phyloP scores from a whole-genome alignment of 768 basidiomycete species.

The Phylloporus rhodoxanthus region DNA sequence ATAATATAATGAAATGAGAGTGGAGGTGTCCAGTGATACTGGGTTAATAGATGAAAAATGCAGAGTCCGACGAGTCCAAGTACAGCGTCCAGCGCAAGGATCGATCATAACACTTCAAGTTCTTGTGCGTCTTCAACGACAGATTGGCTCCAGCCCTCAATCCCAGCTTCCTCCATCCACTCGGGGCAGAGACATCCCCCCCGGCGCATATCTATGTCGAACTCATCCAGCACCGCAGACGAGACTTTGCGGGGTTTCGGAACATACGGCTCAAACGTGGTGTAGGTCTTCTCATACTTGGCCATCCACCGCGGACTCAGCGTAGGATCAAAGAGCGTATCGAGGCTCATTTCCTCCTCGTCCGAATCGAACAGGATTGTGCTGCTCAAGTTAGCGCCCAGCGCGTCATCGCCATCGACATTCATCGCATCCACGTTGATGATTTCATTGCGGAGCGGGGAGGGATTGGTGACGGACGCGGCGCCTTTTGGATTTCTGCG shows the following conservation, averaged over 20 bases:
- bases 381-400: not conserved
- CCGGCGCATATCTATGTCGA: not conserved
- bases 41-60: not conserved
- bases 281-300: slow-evolving; percentile 10
- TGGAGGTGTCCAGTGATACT: not conserved
- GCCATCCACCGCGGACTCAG: slow-evolving; percentile 13
- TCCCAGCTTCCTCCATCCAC: slow-evolving; percentile 16
- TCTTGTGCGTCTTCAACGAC: not conserved
- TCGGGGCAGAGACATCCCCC: slow-evolving; percentile 21
- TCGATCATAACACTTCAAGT: not conserved
- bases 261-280: not conserved
- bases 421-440: not conserved
- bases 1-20: not conserved
- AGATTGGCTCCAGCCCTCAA: slow-evolving; percentile 13
- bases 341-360: slow-evolving; percentile 6
- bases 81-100: not conserved
- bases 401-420: not conserved
- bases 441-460: not conserved
- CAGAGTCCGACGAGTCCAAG: not conserved
- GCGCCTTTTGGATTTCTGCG: not conserved
- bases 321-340: slow-evolving; percentile 4
- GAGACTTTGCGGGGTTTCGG: not conserved
- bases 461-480: not conserved
- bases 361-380: not conserved
- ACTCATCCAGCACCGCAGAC: not conserved